Base-by-base conservation (phyloP, 2,329 filamentous ascomycete species). In the Exophiala sp. region DNA sequence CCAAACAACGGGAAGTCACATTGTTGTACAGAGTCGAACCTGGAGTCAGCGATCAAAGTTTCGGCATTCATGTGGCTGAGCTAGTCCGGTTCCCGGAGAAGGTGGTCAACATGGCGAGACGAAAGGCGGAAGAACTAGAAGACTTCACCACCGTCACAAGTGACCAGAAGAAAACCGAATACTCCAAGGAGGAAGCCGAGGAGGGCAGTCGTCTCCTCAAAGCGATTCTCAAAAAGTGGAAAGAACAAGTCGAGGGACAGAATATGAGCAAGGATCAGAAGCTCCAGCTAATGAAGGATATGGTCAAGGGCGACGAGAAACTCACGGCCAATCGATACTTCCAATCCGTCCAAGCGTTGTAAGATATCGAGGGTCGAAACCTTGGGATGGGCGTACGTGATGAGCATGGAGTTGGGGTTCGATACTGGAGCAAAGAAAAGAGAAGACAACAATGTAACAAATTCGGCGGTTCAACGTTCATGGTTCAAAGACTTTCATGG, bases 101-200 rank as follows among this genome's bases (percentile, higher is more conserved):
- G 72, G 94, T 98, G 13, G 86, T 98, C 53, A 88, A 89, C 57
- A 98, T 98, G 94, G 93, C 93, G n/a, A 95, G 95, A 72, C 81
- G 93, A 61, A 98, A 98, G 73, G 93, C 93, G 0, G 93, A 97
- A 67, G 94, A 98, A 74, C 77, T 98, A 29, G 93, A 98, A 67
- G 93, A 98, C 66, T 98, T 98, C 62, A 90, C 89, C 70, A 82
- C 87, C 61, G 83, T 86, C 55, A 75, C 69, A 16, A 65, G 77
- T 38, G 55, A 53, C n/a, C 27, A 46, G 23, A 55, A 55, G 5
- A 73, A 75, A 6, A 68, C 78, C 37, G 71, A 79, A 59, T 88
- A 88, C 65, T 85, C 79, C 57, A 89, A 88, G 62, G 79, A 89
- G 57, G 89, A 98, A 59, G 86, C 97, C 0, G 89, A 95, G 61